Conservation (phyloP, 2,329 filamentous ascomycete species). For the Cucurbitaria berberidis region DNA sequence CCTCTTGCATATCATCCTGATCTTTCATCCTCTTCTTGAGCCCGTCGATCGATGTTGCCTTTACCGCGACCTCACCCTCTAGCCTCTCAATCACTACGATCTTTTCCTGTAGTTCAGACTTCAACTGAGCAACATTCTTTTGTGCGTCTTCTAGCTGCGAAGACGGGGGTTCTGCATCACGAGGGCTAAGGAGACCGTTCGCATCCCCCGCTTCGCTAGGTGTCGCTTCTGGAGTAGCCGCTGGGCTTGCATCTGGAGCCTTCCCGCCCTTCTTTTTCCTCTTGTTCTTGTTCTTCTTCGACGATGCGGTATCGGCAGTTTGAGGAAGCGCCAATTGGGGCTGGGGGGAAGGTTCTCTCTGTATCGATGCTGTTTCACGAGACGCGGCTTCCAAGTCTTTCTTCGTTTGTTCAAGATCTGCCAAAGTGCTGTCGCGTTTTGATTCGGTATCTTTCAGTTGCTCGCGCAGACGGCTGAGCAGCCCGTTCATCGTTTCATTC, state of each 20-base stretch:
- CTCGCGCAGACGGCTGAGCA: constrained; percentile 61
- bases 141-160: constrained; percentile 39
- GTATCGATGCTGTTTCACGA: constrained; percentile 19
- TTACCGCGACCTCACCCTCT: constrained; percentile 51
- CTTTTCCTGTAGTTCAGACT: constrained; percentile 44
- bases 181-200: constrained; percentile 42
- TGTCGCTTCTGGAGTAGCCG: constrained; percentile 44
- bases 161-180: constrained; percentile 52
- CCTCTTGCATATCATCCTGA: constrained; percentile 77
- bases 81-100: constrained; percentile 41
- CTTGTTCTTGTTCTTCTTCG: constrained; percentile 83
- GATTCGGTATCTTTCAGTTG: constrained; percentile 62
- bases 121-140: constrained; percentile 38
- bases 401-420: constrained; percentile 47
- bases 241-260: constrained; percentile 36
- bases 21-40: constrained; percentile 75
- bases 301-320: constrained; percentile 46
- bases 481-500: constrained; percentile 59
- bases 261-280: constrained; percentile 83
- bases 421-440: constrained; percentile 54
- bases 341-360: constrained; percentile 16
- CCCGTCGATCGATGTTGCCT: constrained; percentile 74
- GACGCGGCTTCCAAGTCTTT: constrained; percentile 34
- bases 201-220: constrained; percentile 48
- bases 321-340: constrained; percentile 27